Evolutionary conservation across 208 protist genomes (phyloP), one percentile per base, ranked within the genome.

Genomic region (Phytomonas sp.): DNA sequence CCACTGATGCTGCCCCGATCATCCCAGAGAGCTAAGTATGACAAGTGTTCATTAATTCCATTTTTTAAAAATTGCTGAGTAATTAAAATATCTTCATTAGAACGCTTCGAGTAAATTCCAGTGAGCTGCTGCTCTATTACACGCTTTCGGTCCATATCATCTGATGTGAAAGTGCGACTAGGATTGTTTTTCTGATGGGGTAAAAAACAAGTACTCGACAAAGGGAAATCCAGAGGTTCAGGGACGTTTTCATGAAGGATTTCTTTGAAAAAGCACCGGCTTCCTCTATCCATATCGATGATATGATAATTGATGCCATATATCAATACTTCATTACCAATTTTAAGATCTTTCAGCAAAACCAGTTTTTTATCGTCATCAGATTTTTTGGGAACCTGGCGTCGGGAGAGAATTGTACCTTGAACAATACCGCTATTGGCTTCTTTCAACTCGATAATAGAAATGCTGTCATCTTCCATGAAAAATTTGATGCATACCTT

Each of bases 11-110:
- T 91, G 63, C 81, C 84, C 45, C 92, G 84, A 72, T 97, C 92
- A 75, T 97, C 92, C 92, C 92, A 97, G 30, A 95, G 70, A n/a
- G 89, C 89, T 26, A 85, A 42, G 63, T 91, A 97, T 2, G 86
- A 87, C 26, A 97, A 78, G 36, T 95, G 89, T 52, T 88, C 87
- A 75, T 94, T 95, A 49, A 94, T 93, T n/a, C 63, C 76, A 66
- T 94, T 84, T 70, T 88, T 89, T 45, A 93, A 75, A 75, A 95
- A 97, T 63, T 95, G 87, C 66, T 91, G 82, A 19, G 92, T 87
- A 29, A 86, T 82, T 32, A 85, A 73, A 61, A 95, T 86, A 69
- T 94, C 89, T 61, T 95, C 89, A 12, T 82, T 90, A n/a, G 84
- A 82, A 69, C 88, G 86, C 68, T 97, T 97, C 19, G 86, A 89